phyloP scores from a whole-genome alignment of 2,329 filamentous ascomycete genomes.

The Botrytis cinerea region DNA sequence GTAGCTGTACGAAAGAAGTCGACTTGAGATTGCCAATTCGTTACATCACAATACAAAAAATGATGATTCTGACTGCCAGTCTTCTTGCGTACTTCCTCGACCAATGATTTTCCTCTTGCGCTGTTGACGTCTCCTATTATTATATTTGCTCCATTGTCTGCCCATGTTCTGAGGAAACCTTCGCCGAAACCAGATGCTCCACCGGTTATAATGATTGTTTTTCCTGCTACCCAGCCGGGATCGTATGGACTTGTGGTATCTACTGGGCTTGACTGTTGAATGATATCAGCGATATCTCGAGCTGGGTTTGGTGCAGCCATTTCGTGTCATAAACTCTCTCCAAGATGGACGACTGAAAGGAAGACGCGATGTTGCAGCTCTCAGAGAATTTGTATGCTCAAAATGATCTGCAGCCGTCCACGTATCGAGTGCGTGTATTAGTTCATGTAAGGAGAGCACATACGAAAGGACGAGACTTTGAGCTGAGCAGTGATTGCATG shows the following conservation, averaged over 20 bases:
- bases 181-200: constrained; percentile 63
- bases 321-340: neutral
- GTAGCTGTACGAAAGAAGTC: constrained; percentile 61
- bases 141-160: constrained; percentile 57
- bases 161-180: constrained; percentile 56
- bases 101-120: constrained; percentile 54
- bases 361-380: neutral
- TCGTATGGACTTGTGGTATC: constrained; percentile 50
- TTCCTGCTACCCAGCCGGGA: constrained; percentile 50
- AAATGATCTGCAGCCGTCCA: neutral
- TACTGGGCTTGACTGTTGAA: constrained; percentile 44
- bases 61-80: constrained; percentile 50
- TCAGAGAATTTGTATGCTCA: neutral
- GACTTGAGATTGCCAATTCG: constrained; percentile 64
- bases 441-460: neutral
- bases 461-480: neutral
- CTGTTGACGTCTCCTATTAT: constrained; percentile 65
- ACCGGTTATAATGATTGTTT: constrained; percentile 64
- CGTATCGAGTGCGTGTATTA: neutral
- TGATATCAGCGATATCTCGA: constrained; percentile 29
- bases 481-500: neutral
- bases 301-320: constrained; percentile 4
- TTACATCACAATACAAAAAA: constrained; percentile 65
- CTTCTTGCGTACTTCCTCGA: constrained; percentile 51
- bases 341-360: neutral